Evolutionary conservation across 306 rosid species (phyloP).

Genomic region (Vigna unguiculata): DNA sequence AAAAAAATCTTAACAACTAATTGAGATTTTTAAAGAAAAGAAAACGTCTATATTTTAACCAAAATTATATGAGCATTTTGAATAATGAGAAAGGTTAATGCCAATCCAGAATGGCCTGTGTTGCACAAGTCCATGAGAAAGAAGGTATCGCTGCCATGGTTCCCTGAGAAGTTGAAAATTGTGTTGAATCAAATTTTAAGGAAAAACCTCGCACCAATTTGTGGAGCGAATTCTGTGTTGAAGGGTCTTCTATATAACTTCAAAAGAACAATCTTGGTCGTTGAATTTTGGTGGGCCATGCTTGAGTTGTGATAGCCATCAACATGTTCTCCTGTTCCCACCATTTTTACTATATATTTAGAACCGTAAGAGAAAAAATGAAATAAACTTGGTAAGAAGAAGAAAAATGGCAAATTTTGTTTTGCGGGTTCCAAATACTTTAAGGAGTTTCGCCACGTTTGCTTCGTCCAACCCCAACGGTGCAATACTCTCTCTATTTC

Average conservation of each 20-base stretch:
- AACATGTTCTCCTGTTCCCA: constrained; percentile 15
- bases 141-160: constrained; percentile 67
- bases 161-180: constrained; percentile 23
- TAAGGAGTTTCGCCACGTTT: constrained; percentile 67
- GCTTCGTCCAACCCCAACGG: constrained; percentile 84
- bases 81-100: too few relatives aligned
- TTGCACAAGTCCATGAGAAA: constrained; percentile 32
- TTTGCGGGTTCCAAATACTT: constrained; percentile 62
- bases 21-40: too few relatives aligned
- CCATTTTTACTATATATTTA: constrained; percentile 13
- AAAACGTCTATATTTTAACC: too few relatives aligned
- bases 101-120: too few relatives aligned
- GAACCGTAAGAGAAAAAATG: neutral
- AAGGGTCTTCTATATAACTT: neutral
- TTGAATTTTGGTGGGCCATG: constrained; percentile 48
- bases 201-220: neutral
- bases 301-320: neutral
- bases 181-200: constrained; percentile 11
- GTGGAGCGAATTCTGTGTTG: neutral
- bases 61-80: too few relatives aligned
- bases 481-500: constrained; percentile 13
- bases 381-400: neutral
- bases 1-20: too few relatives aligned
- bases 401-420: constrained; percentile 73
- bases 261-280: constrained; percentile 45